phyloP scores from a whole-genome alignment of 2,329 filamentous ascomycete genomes.

The Fusarium oxysporum region DNA sequence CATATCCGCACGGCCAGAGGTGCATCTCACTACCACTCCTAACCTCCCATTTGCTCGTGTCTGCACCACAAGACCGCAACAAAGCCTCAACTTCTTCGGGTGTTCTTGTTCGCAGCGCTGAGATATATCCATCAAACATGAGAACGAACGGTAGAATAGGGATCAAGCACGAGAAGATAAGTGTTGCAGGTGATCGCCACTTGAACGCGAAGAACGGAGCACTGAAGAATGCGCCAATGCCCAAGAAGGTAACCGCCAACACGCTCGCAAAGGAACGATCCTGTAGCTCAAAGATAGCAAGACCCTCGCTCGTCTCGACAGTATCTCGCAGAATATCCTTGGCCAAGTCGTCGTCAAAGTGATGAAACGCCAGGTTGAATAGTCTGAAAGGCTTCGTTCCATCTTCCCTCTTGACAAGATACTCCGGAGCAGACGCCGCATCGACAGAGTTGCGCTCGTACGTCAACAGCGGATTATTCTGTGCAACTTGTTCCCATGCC shows the following conservation, averaged over 20 bases:
- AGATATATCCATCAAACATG: constrained; percentile 76
- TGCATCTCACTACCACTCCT: constrained; percentile 59
- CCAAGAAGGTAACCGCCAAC: constrained; percentile 64
- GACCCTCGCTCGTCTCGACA: constrained; percentile 72
- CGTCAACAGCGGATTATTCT: constrained; percentile 65
- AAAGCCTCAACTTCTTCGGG: constrained; percentile 72
- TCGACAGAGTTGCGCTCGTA: constrained; percentile 73
- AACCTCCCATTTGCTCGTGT: constrained; percentile 60
- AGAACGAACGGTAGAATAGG: constrained; percentile 76
- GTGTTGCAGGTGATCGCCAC: constrained; percentile 62
- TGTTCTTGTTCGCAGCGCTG: constrained; percentile 74
- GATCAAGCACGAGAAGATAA: constrained; percentile 74
- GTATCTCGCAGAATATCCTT: constrained; percentile 72
- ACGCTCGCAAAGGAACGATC: constrained; percentile 69
- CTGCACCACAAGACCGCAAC: constrained; percentile 63
- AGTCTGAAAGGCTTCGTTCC: constrained; percentile 71
- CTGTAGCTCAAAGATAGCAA: constrained; percentile 81
- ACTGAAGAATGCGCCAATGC: constrained; percentile 61
- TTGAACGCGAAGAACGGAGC: constrained; percentile 66
- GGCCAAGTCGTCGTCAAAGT: constrained; percentile 75
- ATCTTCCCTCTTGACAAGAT: constrained; percentile 55
- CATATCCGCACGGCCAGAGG: constrained; percentile 62
- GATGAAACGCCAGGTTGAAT: constrained; percentile 81
- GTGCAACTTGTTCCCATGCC: constrained; percentile 67
- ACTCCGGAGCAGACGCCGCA: constrained; percentile 68